Percentiles rank a stretch among this genome's conserved stretches.
Conservation (phyloP, 2,329 filamentous ascomycete species). For the Diaporthe ampelina region DNA sequence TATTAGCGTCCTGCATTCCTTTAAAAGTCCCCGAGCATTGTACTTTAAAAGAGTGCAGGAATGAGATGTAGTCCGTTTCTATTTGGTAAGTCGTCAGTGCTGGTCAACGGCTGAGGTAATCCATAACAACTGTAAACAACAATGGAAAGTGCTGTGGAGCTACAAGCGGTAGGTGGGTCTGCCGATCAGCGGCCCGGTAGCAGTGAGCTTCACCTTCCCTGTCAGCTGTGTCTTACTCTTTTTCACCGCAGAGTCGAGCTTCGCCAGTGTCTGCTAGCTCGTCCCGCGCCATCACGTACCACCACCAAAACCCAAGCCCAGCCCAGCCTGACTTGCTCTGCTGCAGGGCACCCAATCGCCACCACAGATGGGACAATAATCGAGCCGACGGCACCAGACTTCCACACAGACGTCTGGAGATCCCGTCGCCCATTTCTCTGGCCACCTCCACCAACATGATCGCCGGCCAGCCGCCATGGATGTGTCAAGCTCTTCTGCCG, state of each 20-base stretch:
- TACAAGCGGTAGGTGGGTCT: neutral
- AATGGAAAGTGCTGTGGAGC: neutral
- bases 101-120: neutral
- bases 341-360: constrained; percentile 7
- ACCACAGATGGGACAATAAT: constrained; percentile 21
- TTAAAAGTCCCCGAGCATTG: no score
- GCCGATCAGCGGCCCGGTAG: constrained; percentile 17
- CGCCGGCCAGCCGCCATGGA: constrained; percentile 44
- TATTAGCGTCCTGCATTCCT: no score
- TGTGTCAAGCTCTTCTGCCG: constrained; percentile 56
- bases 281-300: neutral
- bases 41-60: no score
- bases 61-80: neutral
- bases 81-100: neutral
- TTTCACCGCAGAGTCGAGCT: constrained; percentile 4
- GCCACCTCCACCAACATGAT: constrained; percentile 39
- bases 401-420: neutral
- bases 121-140: no score
- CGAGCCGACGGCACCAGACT: neutral
- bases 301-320: neutral
- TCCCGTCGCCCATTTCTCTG: neutral
- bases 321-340: neutral
- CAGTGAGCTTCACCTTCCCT: constrained; percentile 1
- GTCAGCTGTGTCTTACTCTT: constrained; percentile 1
- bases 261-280: neutral